Conservation (phyloP, 371 early-diverging fungal genomes). For the Mortierella sp. region DNA sequence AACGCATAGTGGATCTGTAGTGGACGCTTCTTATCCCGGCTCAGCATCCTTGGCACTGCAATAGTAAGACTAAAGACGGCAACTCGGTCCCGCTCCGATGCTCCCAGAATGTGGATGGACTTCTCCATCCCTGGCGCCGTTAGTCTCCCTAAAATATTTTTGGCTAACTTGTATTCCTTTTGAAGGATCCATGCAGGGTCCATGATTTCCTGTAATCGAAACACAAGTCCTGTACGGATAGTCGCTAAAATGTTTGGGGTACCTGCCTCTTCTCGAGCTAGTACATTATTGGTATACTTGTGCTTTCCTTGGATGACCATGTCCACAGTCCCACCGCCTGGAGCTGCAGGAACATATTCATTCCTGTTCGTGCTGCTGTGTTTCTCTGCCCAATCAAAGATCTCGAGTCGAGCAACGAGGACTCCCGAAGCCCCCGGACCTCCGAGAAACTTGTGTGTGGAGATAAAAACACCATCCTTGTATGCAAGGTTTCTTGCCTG, state of each 20-base stretch:
- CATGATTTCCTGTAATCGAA: constrained; percentile 30
- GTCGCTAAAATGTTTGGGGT: constrained; percentile 35
- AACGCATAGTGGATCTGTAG: constrained; percentile 32
- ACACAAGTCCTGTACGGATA: constrained; percentile 29
- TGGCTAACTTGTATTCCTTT: constrained; percentile 25
- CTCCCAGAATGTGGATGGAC: constrained; percentile 16
- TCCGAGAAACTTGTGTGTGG: constrained; percentile 33
- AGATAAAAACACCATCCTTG: constrained; percentile 40
- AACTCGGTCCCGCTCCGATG: constrained; percentile 21
- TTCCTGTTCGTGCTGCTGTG: constrained; percentile 3
- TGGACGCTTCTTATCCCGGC: background rate
- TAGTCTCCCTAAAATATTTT: constrained; percentile 5
- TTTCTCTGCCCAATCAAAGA: constrained; percentile 31
- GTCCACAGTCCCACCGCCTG: constrained; percentile 35
- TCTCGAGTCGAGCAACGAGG: constrained; percentile 33
- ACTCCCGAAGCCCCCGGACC: constrained; percentile 38
- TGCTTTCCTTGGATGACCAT: constrained; percentile 26
- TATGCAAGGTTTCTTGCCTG: constrained; percentile 27
- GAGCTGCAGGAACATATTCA: constrained; percentile 15
- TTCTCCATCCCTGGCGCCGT: background rate
- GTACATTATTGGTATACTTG: constrained; percentile 29
- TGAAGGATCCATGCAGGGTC: constrained; percentile 15
- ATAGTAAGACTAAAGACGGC: constrained; percentile 38
- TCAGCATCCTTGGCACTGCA: constrained; percentile 8
- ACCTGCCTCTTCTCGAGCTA: constrained; percentile 33